A percentile compares a stretch with the other conserved stretches of the same genome.
Conservation (phyloP, 805 yeast genomes). For the Kodamaea kakaduensis region DNA sequence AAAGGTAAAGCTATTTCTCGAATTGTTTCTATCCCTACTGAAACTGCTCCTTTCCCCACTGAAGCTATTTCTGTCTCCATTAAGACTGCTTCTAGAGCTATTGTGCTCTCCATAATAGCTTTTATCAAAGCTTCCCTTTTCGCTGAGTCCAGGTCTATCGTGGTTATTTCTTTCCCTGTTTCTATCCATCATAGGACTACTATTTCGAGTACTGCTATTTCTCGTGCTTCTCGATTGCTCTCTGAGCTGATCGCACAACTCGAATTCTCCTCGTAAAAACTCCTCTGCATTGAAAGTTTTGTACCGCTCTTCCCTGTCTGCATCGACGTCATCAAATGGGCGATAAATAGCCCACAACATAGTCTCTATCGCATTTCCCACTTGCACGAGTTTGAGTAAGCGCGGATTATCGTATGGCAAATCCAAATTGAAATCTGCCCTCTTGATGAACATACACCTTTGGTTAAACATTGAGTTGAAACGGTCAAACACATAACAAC, state of each 20-base stretch:
- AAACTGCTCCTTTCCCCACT: too few relatives aligned
- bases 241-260: conserved; percentile 20
- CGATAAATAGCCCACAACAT: conserved; percentile 21
- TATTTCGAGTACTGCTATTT: too few relatives aligned
- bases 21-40: too few relatives aligned
- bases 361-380: conserved; percentile 24
- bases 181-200: conserved; percentile 3
- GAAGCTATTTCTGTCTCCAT: too few relatives aligned
- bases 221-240: too few relatives aligned
- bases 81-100: too few relatives aligned
- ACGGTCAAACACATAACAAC: conserved; percentile 29
- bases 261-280: conserved; percentile 24
- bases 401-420: conserved; percentile 24
- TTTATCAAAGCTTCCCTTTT: too few relatives aligned
- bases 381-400: conserved; percentile 24
- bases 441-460: conserved; percentile 25
- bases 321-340: conserved; percentile 20
- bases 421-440: conserved; percentile 32
- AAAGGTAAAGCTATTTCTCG: too few relatives aligned
- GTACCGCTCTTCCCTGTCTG: conserved; percentile 15
- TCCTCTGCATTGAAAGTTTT: conserved; percentile 23
- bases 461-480: conserved; percentile 28
- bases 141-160: too few relatives aligned
- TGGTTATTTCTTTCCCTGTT: background rate
- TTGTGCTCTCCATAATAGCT: too few relatives aligned